These are phyloP conservation scores for Acer negundo DNA, from an alignment of 345 rosid species.

Conservation along the genomic window DNA sequence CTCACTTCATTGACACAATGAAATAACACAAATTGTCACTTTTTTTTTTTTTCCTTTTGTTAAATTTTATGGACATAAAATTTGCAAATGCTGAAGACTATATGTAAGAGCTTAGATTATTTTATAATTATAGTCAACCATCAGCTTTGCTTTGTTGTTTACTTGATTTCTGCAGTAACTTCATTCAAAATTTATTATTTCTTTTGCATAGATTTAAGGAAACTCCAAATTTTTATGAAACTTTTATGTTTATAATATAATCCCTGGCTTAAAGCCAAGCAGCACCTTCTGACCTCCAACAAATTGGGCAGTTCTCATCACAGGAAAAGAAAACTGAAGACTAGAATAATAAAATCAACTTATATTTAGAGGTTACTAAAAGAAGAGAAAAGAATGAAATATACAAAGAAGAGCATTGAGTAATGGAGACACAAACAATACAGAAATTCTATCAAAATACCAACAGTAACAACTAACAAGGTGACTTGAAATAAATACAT, in stretches of 20 bases:
- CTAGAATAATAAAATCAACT: no score
- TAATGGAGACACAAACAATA: not conserved
- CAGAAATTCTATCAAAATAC: constrained; percentile 1
- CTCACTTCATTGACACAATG: not conserved
- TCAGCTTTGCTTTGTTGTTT: not conserved
- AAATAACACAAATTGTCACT: not conserved
- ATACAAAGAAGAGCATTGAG: not conserved
- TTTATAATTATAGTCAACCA: not conserved
- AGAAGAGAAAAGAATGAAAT: not conserved
- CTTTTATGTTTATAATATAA: not conserved
- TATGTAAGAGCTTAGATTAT: not conserved
- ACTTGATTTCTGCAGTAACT: not conserved
- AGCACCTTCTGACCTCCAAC: not conserved
- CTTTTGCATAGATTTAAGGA: not conserved
- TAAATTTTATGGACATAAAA: not conserved
- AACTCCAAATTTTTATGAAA: not conserved
- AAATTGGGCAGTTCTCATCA: not conserved
- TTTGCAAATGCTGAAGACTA: not conserved
- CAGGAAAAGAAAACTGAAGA: not conserved
- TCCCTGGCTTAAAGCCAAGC: not conserved
- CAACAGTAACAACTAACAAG: not conserved
- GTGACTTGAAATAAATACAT: not conserved
- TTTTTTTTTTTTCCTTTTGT: not conserved
- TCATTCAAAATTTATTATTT: not conserved
- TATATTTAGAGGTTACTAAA: not conserved